Evolutionary conservation across 31 red algal species (phyloP).

Genomic region (Pterothamnion heteromorphum): DNA sequence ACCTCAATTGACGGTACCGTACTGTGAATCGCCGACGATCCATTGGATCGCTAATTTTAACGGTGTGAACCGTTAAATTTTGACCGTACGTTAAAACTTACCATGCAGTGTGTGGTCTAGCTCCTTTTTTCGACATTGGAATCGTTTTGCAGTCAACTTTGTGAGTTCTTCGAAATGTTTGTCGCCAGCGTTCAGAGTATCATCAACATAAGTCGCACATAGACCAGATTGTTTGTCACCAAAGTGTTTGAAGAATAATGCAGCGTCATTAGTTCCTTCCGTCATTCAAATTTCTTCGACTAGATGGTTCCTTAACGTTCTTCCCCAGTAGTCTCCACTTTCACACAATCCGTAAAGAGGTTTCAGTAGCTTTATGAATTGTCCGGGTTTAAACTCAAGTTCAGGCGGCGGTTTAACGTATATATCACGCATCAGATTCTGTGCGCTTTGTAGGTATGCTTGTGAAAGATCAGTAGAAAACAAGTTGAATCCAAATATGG

Average conservation of each 20-base stretch:
- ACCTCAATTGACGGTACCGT: not conserved
- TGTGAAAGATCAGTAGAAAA: not conserved
- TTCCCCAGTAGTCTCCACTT: slow-evolving; percentile 8
- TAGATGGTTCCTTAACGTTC: not conserved
- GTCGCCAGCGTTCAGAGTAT: too few species aligned
- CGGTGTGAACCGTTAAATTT: slow-evolving; percentile 2
- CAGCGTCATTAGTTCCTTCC: not conserved
- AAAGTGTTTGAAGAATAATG: not conserved
- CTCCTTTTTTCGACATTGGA: too few species aligned
- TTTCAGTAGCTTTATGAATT: not conserved
- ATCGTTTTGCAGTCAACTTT: too few species aligned
- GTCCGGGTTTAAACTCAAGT: not conserved
- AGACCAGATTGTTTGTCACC: not conserved
- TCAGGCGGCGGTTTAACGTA: not conserved
- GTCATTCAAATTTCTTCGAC: slow-evolving; percentile 7
- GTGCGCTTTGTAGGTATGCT: slow-evolving; percentile 13
- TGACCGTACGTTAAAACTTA: not conserved
- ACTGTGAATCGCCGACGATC: not conserved
- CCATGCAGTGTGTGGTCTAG: not conserved
- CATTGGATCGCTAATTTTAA: too few species aligned
- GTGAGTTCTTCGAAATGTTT: too few species aligned
- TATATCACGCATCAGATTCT: not conserved
- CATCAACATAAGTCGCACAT: not conserved
- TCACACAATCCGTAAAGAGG: slow-evolving; percentile 38
- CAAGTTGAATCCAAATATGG: slow-evolving; percentile 5